Conservation (phyloP, 371 early-diverging fungal genomes). For the Amoeboaphelidium protococcarum region DNA sequence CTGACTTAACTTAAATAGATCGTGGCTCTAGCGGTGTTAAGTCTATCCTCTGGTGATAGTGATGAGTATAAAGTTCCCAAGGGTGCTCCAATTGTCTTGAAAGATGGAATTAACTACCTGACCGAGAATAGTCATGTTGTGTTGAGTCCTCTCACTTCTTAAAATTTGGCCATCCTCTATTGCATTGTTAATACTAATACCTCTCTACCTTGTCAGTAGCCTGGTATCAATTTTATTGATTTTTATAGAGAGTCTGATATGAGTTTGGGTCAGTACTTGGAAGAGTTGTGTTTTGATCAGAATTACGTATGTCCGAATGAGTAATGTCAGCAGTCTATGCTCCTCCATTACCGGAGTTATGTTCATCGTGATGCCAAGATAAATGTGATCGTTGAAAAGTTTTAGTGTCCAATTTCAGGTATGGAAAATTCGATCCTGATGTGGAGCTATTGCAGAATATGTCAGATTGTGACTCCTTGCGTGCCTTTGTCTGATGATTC, state of each 20-base stretch:
- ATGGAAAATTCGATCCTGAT: slow-evolving; percentile 49
- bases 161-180: slow-evolving; percentile 37
- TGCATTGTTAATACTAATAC: slow-evolving; percentile 34
- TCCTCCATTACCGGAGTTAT: slow-evolving; percentile 51
- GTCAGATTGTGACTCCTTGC: slow-evolving; percentile 36
- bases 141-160: slow-evolving; percentile 34
- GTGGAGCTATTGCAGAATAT: slow-evolving; percentile 54
- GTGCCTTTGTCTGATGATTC: slow-evolving; percentile 51
- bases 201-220: slow-evolving; percentile 36
- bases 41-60: neutral
- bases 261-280: slow-evolving; percentile 60
- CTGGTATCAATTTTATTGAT: slow-evolving; percentile 38
- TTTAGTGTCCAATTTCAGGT: slow-evolving; percentile 28
- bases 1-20: neutral
- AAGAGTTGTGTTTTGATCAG: slow-evolving; percentile 42
- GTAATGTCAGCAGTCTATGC: slow-evolving; percentile 37
- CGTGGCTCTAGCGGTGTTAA: neutral
- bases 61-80: neutral
- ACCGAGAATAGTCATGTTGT: slow-evolving; percentile 18
- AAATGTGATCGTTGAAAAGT: slow-evolving; percentile 38
- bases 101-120: slow-evolving; percentile 16
- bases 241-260: slow-evolving; percentile 53
- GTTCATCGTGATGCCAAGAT: slow-evolving; percentile 48
- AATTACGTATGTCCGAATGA: slow-evolving; percentile 28
- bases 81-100: neutral